Evolutionary conservation across 2,329 filamentous ascomycete genomes (phyloP), one percentile per base, ranked within the genome.

Genomic region (Sclerotinia minor): DNA sequence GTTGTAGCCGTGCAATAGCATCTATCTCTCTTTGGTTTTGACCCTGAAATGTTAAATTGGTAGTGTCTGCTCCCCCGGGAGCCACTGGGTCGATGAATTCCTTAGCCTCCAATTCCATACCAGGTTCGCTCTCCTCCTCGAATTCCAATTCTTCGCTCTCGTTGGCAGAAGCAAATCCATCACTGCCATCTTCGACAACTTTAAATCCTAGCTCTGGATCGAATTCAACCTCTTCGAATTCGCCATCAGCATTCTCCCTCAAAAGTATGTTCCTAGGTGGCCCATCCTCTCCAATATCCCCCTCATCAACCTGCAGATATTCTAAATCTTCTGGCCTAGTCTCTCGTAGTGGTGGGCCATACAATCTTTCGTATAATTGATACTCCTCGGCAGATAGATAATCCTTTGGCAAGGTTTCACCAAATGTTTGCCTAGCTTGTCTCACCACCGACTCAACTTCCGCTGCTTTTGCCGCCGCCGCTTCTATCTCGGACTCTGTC

Each of bases 321-420:
- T 80, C 87, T 5, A 87, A 82, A 77, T 90, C 86, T 68, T 89
- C 87, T 1, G 85, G 83, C 9, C 75, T 78, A 2, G 86, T 89
- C 64, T 85, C 83, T 53, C 88, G 83, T 70, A 91, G 77, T 2
- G 93, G 92, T 45, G 88, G 83, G 1, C 94, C 94, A 77, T 95
- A 97, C 21, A 96, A 80, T 71, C 92, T 84, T 75, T 90, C 87
- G 78, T 96, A 97, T 0, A 96, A 80, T 59, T 80, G 81, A 74
- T 90, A 88, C 77, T 97, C 93, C 65, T 90, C 85, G 0, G 84
- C 82, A 45, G 83, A 87, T 64, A 97, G 78, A 73, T 92, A 87
- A 45, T 84, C 88, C 44, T 87, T 85, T 0, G 94, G 94, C 32
- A 97, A 79, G 0, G 84, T 88, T 74, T 95, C 89, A 70, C 92